phyloP scores from a whole-genome alignment of 2,329 filamentous ascomycete species.

The Chaetomium olivaceum region DNA sequence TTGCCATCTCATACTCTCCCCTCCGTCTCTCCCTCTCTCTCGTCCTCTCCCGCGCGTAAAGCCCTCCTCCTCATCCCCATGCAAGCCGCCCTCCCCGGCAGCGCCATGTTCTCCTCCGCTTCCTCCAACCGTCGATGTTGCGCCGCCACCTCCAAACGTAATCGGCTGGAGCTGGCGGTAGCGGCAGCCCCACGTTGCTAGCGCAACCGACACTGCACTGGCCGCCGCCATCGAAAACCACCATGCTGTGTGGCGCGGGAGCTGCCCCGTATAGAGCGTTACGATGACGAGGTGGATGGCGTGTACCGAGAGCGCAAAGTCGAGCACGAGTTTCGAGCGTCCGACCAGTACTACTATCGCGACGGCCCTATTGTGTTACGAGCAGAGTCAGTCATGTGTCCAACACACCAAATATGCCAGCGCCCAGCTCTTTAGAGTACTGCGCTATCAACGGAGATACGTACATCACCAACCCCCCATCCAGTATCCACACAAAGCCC shows the following conservation, averaged over 20 bases:
- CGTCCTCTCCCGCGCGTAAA: slow-evolving; percentile 52
- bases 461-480: slow-evolving; percentile 56
- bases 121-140: slow-evolving; percentile 42
- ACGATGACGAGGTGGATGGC: slow-evolving; percentile 44
- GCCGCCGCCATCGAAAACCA: slow-evolving; percentile 65
- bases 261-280: slow-evolving; percentile 71
- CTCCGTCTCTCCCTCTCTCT: slow-evolving; percentile 55
- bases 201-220: slow-evolving; percentile 49
- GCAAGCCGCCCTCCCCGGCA: slow-evolving; percentile 29
- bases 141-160: slow-evolving; percentile 68
- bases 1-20: slow-evolving; percentile 67
- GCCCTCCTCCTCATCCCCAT: slow-evolving; percentile 51
- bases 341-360: slow-evolving; percentile 81
- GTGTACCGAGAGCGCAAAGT: slow-evolving; percentile 83
- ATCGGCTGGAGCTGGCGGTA: slow-evolving; percentile 89
- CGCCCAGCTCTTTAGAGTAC: neutral
- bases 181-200: slow-evolving; percentile 88
- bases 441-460: slow-evolving; percentile 22
- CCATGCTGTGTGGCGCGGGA: slow-evolving; percentile 83
- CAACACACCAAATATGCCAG: neutral
- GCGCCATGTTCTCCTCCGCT: slow-evolving; percentile 29
- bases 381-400: neutral
- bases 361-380: slow-evolving; percentile 62
- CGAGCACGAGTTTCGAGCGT: slow-evolving; percentile 89
- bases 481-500: slow-evolving; percentile 58